Base-by-base conservation (phyloP, 257 asterid genomes). In the Jacaranda copaia region DNA sequence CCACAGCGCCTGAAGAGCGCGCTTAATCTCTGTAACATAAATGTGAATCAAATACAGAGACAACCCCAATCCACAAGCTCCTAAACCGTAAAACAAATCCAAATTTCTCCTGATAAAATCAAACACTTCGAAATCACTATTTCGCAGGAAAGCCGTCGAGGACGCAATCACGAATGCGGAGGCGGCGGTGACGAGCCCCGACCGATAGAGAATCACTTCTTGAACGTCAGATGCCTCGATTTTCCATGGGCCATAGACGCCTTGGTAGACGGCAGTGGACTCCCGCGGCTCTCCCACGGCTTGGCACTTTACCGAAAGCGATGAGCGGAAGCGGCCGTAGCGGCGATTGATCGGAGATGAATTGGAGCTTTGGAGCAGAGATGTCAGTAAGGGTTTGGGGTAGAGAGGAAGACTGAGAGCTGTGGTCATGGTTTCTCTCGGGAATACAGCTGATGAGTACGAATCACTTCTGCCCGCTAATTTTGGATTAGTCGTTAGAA, bases 21-120 rank as follows among this genome's bases (percentile, higher is more conserved):
- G 94, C 84, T 95, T 95, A 68, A 95, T 93, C 83, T 93, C 94
- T 61, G 98, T 84, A n/a, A 93, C 97, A 64, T 95, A 95, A 16
- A 95, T 93, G 87, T 95, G 99, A 74, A 95, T 95, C 72, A 93
- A 81, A 80, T 39, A 90, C 80, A 91, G 83, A 61, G 98, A 90
- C 72, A 90, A 53, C 5, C 97, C 98, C 79, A 91, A 81, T 68
- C 99, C 99, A 77, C 88, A 81, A 60, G 91, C 92, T 73, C 98
- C 99, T 25, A 91, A 40, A 0, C 84, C 82, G 53, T 87, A 91
- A 12, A 92, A 63, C 74, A 92, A 66, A 79, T 83, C 86, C 74
- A 76, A 42, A 59, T 79, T 79, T 20, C 84, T 76, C 57, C 73
- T 66, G 42, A 91, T 68, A 64, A 89, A 75, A 43, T 65, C 87